Conservation (phyloP, 768 basidiomycete genomes). For the Calvatia gigantea region DNA sequence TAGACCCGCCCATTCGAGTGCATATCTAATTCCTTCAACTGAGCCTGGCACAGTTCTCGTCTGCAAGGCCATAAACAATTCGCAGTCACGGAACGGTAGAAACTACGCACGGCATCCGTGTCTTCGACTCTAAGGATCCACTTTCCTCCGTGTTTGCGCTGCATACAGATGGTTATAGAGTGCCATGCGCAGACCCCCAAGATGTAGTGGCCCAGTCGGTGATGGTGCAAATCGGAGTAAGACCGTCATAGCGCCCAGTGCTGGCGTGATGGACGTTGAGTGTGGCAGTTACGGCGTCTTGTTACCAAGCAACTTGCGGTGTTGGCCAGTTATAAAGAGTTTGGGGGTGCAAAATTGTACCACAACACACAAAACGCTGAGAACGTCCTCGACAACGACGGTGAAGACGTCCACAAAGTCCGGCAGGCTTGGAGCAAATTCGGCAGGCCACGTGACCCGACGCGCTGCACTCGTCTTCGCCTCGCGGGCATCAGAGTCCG, state of each 20-base stretch:
- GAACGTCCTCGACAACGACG: not conserved
- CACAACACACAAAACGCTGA: not conserved
- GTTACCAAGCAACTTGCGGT: not conserved
- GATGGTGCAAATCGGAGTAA: slow-evolving; percentile 94
- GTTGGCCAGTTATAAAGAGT: not conserved
- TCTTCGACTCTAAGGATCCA: slow-evolving; percentile 95
- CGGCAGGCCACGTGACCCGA: not conserved
- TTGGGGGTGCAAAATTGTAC: not conserved
- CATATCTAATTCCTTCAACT: slow-evolving; percentile 73
- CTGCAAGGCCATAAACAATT: slow-evolving; percentile 35
- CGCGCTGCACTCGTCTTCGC: not conserved
- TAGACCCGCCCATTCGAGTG: slow-evolving; percentile 88
- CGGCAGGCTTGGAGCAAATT: too few relatives aligned
- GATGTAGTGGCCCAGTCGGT: slow-evolving; percentile 90
- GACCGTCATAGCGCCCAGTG: slow-evolving; percentile 40
- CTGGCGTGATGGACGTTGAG: not conserved
- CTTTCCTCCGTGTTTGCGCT: slow-evolving; percentile 73
- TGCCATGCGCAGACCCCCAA: slow-evolving; percentile 93
- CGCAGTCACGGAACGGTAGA: not conserved
- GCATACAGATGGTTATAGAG: slow-evolving; percentile 90
- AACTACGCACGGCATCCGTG: slow-evolving; percentile 74
- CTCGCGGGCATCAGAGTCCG: too few relatives aligned
- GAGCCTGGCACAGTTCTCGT: slow-evolving; percentile 78
- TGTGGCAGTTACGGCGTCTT: not conserved
- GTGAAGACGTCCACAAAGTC: not conserved